Percentiles rank a stretch among this genome's conserved stretches.
These are phyloP conservation scores for Glycine latifolia DNA, from an alignment of 306 rosid genomes.

Conservation along the genomic window DNA sequence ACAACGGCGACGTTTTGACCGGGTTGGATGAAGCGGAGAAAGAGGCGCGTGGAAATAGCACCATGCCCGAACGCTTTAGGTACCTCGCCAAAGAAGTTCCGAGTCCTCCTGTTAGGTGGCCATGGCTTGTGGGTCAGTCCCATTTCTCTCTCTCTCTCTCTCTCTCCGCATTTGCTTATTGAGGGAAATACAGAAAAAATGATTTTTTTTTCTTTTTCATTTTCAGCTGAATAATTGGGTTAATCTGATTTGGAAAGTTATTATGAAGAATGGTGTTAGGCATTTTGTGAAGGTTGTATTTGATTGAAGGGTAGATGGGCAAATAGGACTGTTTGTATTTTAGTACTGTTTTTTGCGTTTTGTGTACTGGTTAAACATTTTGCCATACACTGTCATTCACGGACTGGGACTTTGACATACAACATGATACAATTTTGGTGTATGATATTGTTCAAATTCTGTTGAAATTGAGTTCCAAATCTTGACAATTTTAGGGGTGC, in stretches of 20 bases:
- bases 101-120: slow-evolving; percentile 80
- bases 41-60: slow-evolving; percentile 62
- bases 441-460: background rate
- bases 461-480: slow-evolving; percentile 23
- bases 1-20: slow-evolving; percentile 23
- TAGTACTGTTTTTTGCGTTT: background rate
- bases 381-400: background rate
- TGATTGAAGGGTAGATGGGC: background rate
- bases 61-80: slow-evolving; percentile 87
- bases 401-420: slow-evolving; percentile 5
- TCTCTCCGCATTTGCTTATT: background rate
- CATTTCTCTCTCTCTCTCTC: background rate
- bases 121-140: slow-evolving; percentile 73
- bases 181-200: no score
- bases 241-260: background rate
- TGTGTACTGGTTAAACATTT: slow-evolving; percentile 17
- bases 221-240: background rate
- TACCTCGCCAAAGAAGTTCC: slow-evolving; percentile 76
- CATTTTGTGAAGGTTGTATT: background rate
- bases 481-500: background rate
- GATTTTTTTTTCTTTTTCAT: no score
- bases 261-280: background rate
- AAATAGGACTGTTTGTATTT: background rate
- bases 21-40: slow-evolving; percentile 64
- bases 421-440: background rate